Base-by-base conservation (phyloP, 108 stramenopile species). In the Bacterosira constricta region DNA sequence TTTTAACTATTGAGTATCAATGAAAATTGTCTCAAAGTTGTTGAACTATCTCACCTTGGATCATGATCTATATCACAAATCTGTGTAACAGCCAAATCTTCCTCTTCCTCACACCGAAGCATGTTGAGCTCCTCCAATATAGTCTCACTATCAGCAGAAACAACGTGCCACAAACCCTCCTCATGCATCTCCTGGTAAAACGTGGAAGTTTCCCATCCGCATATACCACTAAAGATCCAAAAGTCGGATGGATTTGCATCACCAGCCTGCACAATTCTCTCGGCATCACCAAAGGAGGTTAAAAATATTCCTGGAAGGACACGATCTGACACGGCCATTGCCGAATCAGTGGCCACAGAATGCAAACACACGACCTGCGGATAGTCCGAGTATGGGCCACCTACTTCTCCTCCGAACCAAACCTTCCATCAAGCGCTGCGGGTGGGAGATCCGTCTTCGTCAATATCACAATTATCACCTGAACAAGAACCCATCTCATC, bases 341-440 rank as follows among this genome's bases (percentile, higher is more conserved):
- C 74, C 44, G 58, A 29, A 30, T 70, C 61, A 0, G 56, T 59
- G 52, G 27, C 30, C 7, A 76, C 44, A 35, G 80, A 81, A 60
- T 81, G 80, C 1, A 81, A 30, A 54, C 80, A 81, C 69, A 77
- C 23, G 18, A 81, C 71, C 20, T 66, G 76, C 37, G 80, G 76
- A 36, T 6, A 35, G 39, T 77, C 80, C 1, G 76, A 77, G 55
- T 66, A 77, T 23, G 41, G 61, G 1, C 87, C 86, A 9, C 83
- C 55, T 3, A 86, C 83, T 37, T 90, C 85, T 20, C 91, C 91
- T 0, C 88, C 88, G 67, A 84, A 90, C 84, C 83, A 85, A n/a
- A 87, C 76, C 32, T 73, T 83, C 90, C 88, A 89, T 30, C 58
- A 55, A 30, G 50, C 29, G 7, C 41, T 8, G 23, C 31, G 30